Conservation (phyloP, 805 yeast species). For the Millerago galiae region DNA sequence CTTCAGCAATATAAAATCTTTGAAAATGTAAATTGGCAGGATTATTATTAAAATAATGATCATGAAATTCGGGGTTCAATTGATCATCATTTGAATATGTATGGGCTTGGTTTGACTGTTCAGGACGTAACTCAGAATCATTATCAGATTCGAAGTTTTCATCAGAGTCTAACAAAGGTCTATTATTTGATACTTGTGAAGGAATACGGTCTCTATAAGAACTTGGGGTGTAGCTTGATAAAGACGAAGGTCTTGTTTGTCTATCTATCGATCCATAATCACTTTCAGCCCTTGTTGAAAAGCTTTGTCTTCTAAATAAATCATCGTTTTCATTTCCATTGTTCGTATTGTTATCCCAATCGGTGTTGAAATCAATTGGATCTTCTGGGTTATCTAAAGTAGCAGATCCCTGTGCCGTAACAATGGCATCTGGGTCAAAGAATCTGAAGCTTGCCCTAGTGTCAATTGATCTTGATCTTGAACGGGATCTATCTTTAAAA, state of each 20-base stretch:
- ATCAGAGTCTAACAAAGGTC: constrained; percentile 22
- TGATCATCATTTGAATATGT: constrained; percentile 9
- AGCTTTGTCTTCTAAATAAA: constrained; percentile 27
- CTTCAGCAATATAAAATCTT: constrained; percentile 89
- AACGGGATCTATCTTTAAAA: constrained; percentile 22
- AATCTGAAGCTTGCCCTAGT: constrained; percentile 56
- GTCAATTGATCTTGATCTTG: constrained; percentile 28
- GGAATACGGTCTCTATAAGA: constrained; percentile 33
- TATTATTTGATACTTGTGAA: constrained; percentile 27
- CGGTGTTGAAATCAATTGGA: constrained; percentile 64
- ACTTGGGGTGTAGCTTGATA: constrained; percentile 31
- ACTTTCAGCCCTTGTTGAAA: constrained; percentile 21
- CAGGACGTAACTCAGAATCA: constrained; percentile 23
- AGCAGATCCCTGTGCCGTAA: constrained; percentile 83
- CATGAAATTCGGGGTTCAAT: constrained; percentile 32
- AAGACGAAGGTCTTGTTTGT: constrained; percentile 19
- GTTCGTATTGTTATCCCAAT: constrained; percentile 44
- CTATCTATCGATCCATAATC: constrained; percentile 19
- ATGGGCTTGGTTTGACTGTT: constrained; percentile 14
- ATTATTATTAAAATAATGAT: constrained; percentile 36
- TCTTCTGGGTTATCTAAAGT: constrained; percentile 49
- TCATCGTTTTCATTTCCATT: constrained; percentile 38
- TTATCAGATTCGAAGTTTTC: constrained; percentile 30
- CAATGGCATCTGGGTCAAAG: constrained; percentile 78
- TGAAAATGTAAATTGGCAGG: constrained; percentile 51